Base-by-base conservation (phyloP, 306 rosid genomes). In the Rosa chinensis region DNA sequence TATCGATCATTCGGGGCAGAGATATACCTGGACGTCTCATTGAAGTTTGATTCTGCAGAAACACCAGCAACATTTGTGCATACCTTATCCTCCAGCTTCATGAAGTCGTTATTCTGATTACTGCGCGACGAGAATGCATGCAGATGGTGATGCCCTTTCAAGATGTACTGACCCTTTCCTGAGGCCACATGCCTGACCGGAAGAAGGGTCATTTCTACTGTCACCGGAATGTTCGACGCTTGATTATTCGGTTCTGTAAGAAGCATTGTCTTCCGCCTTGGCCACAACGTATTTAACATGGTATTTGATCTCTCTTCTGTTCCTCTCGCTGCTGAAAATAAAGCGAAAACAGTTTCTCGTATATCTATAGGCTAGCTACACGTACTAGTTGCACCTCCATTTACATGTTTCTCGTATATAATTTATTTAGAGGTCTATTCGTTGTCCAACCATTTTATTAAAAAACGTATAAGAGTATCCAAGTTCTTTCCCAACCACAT, bases 21-120 rank as follows among this genome's bases (percentile, higher is more conserved):
- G 68, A 10, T 25, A 82, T 79, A 44, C 93, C 93, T 72, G 71
- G 78, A 67, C 35, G 67, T 69, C 77, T 77, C 49, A 42, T 28
- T 62, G 79, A 70, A 44, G 25, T 20, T 63, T 32, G 86, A 78
- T 79, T 74, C 87, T 43, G 25, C 74, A 80, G 67, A 58, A 58
- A 47, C 37, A 20, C 72, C 72, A 75, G 53, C 49, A 49, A 73
- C 66, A 14, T 35, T 69, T n/a, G 44, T 8, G 35, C 9, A 56
- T 47, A 79, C 78, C 73, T 79, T 70, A 18, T 45, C 40, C 75
- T 77, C 73, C 77, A 77, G 76, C 74, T 64, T 73, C 58, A 63
- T 25, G 25, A 48, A 43, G 66, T 69, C 74, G 45, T 77, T 66
- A 62, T 75, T 84, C 63, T 32, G 32, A 72, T 4, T 72, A 49